Evolutionary conservation across 768 basidiomycete species (phyloP), one percentile per base, ranked within the genome.

Genomic region (Mycena indigotica): DNA sequence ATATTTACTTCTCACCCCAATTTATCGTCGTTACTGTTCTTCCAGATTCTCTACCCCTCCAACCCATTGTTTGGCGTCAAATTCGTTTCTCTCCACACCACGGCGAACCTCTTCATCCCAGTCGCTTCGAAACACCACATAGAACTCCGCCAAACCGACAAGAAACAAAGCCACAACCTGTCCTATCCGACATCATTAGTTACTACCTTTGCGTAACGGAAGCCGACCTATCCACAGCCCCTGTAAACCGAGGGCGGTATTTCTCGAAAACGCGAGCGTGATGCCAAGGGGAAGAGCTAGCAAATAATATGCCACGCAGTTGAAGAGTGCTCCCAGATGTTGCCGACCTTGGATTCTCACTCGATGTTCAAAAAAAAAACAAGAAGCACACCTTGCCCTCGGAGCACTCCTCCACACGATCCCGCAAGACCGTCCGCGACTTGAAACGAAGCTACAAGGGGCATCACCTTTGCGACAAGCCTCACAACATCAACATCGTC

Each of bases 181-280:
- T 23, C 88, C 89, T 85, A 59, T 38, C 55, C 19, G 49, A 28
- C 56, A 39, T 49, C 19, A 49, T 40, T 35, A 15, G 23, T 13
- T 49, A 15, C 17, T 29, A 24, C 52, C 3, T 1, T 71, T 64
- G 24, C 65, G 48, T 72, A 74, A 71, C 25, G 69, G 61, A 56
- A 3, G 80, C 56, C 73, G 67, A 68, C 92, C 93, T 49, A 89
- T 81, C 93, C 93, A 95, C 12, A 95, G 77, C 15, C 93, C 93
- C 46, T 79, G 73, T 16, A 95, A 77, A 1, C 79, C 85, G 19
- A 76, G 67, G 38, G 65, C 32, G 56, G 75, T 75, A 19, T 69
- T 66, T 3, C 67, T 63, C 64, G 77, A 76, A 70, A 93, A 92
- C 4, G 89, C 80, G 13, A 94, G 80, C 61, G 81, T 86, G 49